Evolutionary conservation across 257 asterid species (phyloP).

Genomic region (Rubia yunnanensis): DNA sequence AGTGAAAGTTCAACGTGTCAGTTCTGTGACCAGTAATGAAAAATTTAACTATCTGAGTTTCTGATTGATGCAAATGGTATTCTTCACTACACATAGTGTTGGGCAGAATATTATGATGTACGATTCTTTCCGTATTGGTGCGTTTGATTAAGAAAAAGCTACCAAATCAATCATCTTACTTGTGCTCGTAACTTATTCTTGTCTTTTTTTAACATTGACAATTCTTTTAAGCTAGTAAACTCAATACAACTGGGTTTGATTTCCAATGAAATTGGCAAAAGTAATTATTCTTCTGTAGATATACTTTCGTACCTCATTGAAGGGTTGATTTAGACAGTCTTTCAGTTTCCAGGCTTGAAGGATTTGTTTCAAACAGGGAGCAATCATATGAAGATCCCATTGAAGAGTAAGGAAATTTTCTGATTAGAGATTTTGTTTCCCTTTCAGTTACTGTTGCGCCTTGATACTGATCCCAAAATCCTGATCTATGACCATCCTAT

Average conservation of each 20-base stretch:
- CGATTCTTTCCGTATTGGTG: neutral
- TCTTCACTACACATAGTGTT: neutral
- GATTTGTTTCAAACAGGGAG: constrained; percentile 98
- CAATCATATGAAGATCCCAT: constrained; percentile 99
- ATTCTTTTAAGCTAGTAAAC: neutral
- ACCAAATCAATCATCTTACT: neutral
- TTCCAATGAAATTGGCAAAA: neutral
- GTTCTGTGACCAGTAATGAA: neutral
- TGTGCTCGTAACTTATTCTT: neutral
- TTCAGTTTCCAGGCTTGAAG: constrained; percentile 99
- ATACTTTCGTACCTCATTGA: neutral
- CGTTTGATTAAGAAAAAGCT: neutral
- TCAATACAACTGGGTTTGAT: neutral
- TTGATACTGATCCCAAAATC: constrained; percentile 15
- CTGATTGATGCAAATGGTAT: neutral
- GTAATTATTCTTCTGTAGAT: neutral
- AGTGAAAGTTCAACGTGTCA: too few relatives aligned
- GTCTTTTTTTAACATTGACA: neutral
- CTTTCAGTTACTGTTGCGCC: constrained; percentile 12
- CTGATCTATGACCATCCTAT: constrained; percentile 20
- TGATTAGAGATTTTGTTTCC: constrained; percentile 12
- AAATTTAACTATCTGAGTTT: neutral
- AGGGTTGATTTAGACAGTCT: constrained; percentile 22
- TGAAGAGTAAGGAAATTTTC: constrained; percentile 69
- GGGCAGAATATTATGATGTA: neutral